These are phyloP conservation scores for Solanum virginianum DNA, from an alignment of 257 asterid species.

Conservation along the genomic window DNA sequence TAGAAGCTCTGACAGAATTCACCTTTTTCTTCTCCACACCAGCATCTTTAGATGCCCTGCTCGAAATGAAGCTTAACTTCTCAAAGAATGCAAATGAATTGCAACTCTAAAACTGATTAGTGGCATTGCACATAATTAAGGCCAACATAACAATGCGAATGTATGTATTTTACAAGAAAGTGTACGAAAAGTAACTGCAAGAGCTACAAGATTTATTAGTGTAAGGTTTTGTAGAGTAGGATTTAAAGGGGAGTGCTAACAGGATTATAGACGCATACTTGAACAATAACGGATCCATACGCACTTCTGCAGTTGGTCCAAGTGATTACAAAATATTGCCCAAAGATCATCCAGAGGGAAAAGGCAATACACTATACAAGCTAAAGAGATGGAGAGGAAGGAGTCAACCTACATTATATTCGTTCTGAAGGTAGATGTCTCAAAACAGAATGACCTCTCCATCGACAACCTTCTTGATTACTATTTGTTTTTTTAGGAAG, in stretches of 20 bases:
- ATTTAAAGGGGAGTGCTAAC: neutral
- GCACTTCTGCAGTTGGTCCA: neutral
- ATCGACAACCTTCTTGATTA: neutral
- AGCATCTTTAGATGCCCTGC: conserved; percentile 37
- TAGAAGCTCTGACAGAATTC: conserved; percentile 17
- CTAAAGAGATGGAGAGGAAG: neutral
- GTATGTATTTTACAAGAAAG: neutral
- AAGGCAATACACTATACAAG: neutral
- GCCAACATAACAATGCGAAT: neutral
- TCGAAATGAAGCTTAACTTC: neutral
- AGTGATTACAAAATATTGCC: neutral
- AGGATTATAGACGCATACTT: neutral
- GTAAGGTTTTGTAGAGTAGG: neutral
- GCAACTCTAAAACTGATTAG: neutral
- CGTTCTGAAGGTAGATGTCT: neutral
- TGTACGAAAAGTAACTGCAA: neutral
- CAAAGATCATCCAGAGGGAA: neutral
- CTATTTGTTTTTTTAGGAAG: neutral
- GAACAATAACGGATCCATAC: neutral
- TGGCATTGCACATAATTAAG: neutral
- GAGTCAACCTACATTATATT: neutral
- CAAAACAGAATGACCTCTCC: neutral
- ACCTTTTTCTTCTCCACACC: conserved; percentile 17
- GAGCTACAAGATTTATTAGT: neutral
- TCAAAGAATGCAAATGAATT: neutral